Base-by-base conservation (phyloP, 192 early-diverging fungal species). In the Backusella australiensis region DNA sequence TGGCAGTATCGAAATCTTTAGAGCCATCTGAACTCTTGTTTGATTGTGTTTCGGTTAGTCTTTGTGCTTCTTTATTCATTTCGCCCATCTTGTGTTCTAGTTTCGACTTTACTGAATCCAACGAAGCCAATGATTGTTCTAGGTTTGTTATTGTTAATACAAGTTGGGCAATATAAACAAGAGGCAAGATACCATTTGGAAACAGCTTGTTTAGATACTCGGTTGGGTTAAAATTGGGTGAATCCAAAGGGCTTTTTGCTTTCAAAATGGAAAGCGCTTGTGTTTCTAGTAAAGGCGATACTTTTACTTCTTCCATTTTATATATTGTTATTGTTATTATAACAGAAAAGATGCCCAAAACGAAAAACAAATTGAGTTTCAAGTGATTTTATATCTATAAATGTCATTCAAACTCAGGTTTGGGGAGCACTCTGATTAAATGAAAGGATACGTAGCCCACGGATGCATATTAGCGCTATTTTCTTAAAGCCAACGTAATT, bases 161-260 rank as follows among this genome's bases (percentile, higher is more conserved):
- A 36, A 29, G 49, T 63, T 19, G 35, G 14, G 65, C 34, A 23
- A 23, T 6, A 63, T 15, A 29, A 29, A 63, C 23, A 65, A 41
- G n/a, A 52, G 14, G 21, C 21, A 38, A 32, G 68, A 52, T 84
- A 93, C 90, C 93, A 86, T 90, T 86, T 6, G 92, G 91, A 85
- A 96, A 93, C 75, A 96, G 83, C 12, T 83, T 76, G 83, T 98
- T 96, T 74, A 98, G 86, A 81, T 92, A 96, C 35, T 90, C 87
- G 1, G 88, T 87, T 2, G 93, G 87, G 74, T 91, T 89, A 75
- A 97, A 95, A 38, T 91, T 88, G 35, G 80, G 85, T 11, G 85
- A 84, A 78, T 94, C 92, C 12, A 95, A 81, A 1, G 91, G 89
- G 73, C 91, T 90, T 53, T 86, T 88, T 19, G 80, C 80, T 29